phyloP scores from a whole-genome alignment of 2,329 filamentous ascomycete species.

The Trichophyton equinum region DNA sequence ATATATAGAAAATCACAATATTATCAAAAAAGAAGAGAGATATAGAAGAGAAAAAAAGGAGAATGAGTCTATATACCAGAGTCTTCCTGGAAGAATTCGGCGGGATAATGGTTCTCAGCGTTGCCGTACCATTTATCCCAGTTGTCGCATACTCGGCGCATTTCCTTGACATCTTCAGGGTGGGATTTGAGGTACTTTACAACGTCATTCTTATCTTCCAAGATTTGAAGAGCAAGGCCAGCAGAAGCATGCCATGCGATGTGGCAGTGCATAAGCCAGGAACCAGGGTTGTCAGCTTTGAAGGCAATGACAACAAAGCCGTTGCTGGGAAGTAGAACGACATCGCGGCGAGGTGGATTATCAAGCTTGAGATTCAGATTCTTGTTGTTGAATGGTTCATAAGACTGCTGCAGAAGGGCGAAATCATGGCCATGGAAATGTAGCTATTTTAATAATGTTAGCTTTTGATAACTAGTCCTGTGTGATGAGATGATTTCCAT shows the following conservation, averaged over 20 bases:
- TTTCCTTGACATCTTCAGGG: neutral
- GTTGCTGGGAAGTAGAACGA: slow-evolving; percentile 31
- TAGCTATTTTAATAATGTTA: slow-evolving; percentile 23
- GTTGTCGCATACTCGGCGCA: neutral
- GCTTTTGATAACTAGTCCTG: neutral
- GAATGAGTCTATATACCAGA: neutral
- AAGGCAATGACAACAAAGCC: slow-evolving; percentile 41
- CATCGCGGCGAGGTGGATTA: slow-evolving; percentile 39
- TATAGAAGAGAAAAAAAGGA: neutral
- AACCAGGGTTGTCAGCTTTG: slow-evolving; percentile 41
- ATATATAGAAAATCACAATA: neutral
- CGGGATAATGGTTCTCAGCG: neutral
- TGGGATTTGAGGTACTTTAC: neutral
- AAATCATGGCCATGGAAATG: slow-evolving; percentile 62
- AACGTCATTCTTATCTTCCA: slow-evolving; percentile 30
- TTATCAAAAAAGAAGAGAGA: neutral
- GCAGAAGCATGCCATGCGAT: slow-evolving; percentile 51
- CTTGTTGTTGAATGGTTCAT: slow-evolving; percentile 16
- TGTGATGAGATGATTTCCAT: neutral
- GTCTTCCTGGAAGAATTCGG: slow-evolving; percentile 5
- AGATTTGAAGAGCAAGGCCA: slow-evolving; percentile 45
- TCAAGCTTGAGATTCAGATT: slow-evolving; percentile 20
- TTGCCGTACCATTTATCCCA: slow-evolving; percentile 6
- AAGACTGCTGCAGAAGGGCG: slow-evolving; percentile 45
- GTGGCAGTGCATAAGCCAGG: slow-evolving; percentile 47